Evolutionary conservation across 2,329 filamentous ascomycete species (phyloP), one percentile per base, ranked within the genome.

Genomic region (Ophiocordyceps australis): DNA sequence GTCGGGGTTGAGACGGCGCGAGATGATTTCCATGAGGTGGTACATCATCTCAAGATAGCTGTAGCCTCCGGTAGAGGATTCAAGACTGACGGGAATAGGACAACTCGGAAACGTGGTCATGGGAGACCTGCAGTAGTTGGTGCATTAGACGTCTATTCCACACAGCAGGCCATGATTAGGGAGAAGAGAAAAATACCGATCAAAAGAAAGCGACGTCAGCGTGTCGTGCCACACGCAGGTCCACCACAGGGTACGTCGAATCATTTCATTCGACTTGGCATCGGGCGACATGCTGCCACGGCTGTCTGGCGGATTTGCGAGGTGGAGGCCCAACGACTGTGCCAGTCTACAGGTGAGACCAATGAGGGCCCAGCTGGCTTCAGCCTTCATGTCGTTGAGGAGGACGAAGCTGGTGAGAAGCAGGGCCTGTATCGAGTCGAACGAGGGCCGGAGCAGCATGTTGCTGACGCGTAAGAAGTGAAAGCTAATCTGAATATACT

Each of bases 371-470:
- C 70, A 75, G 0, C 70, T 74, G 0, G 67, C 70, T 38, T 75
- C 70, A 2, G 70, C 69, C 38, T 74, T 74, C 70, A 75, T 75
- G 31, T 75, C 70, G 35, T 75, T 75, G 15, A 74, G 50, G 3
- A 75, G 50, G 3, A 72, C 68, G 33, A 74, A 74, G 17, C 66
- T 62, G 4, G 66, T 67, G 22, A 75, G 56, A 2, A 75, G 50
- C 21, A 75, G 47, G 1, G 69, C 69, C 40, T 75, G 70, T 15
- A 75, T 68, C 5, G 68, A 72, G 40, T 75, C 69, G 20, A 74
- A 58, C 0, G 71, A 74, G 3, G 70, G 70, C 17, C 64, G 50
- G 9, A 74, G 52, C 22, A 75, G 41, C 33, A 74, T 75, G 32
- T 75, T 75, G 5, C 66, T 65, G 0, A 74, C 50, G 14, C 69